Evolutionary conservation across 192 early-diverging fungal genomes (phyloP).

Genomic region (Umbelopsis vinacea): DNA sequence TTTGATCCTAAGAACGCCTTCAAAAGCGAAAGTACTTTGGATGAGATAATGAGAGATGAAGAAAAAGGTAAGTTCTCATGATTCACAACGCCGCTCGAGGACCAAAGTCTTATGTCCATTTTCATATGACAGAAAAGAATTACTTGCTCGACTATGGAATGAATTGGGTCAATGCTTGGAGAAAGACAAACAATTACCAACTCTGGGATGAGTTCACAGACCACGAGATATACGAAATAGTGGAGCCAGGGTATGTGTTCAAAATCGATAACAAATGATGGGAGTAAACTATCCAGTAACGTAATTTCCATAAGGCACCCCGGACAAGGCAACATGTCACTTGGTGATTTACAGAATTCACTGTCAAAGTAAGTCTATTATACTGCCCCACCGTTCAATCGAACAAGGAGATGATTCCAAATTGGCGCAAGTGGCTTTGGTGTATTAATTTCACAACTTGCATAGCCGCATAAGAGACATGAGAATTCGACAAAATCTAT

Average conservation of each 20-base stretch:
- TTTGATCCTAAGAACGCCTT: slow-evolving; percentile 30
- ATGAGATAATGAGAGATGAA: slow-evolving; percentile 38
- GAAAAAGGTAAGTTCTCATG: slow-evolving; percentile 33
- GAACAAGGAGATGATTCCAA: no score
- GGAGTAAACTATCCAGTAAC: not conserved
- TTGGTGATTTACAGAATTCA: slow-evolving; percentile 53
- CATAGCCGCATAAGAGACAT: slow-evolving; percentile 54
- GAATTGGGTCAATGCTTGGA: slow-evolving; percentile 68
- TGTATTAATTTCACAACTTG: not conserved
- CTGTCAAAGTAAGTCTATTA: slow-evolving; percentile 50
- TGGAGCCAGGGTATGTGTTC: slow-evolving; percentile 53
- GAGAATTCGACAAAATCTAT: slow-evolving; percentile 51
- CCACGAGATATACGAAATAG: slow-evolving; percentile 60
- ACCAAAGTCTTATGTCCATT: not conserved
- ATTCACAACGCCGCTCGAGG: not conserved
- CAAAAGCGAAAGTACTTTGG: slow-evolving; percentile 11
- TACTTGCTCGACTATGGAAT: slow-evolving; percentile 67
- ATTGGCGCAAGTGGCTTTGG: not conserved
- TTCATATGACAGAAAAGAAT: slow-evolving; percentile 46
- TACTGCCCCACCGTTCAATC: no score
- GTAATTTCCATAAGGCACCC: slow-evolving; percentile 37
- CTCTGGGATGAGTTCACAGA: slow-evolving; percentile 67
- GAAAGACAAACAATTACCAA: slow-evolving; percentile 65
- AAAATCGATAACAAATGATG: not conserved
- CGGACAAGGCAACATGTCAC: slow-evolving; percentile 55